Conservation (phyloP, 768 basidiomycete species). For the Lepiota venenata region DNA sequence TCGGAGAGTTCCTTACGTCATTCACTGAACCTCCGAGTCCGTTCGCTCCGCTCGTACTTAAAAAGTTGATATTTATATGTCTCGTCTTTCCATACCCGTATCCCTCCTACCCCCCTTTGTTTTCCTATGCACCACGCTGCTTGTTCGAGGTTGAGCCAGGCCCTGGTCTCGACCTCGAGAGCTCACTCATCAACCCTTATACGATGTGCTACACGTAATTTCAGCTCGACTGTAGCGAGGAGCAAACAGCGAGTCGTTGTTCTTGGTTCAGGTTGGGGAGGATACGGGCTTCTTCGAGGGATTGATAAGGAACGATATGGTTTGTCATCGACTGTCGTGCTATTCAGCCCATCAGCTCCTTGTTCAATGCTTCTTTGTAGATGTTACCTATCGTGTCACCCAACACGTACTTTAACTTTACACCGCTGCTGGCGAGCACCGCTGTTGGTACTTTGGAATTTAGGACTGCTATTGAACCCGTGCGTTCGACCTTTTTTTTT, state of each 20-base stretch:
- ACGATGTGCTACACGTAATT: conserved; percentile 22
- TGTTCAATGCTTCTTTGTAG: conserved; percentile 26
- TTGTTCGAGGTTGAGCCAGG: not conserved
- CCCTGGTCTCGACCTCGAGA: not conserved
- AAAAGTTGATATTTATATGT: too few relatives aligned
- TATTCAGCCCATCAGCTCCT: not conserved
- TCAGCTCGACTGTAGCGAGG: conserved; percentile 33
- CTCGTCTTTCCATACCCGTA: not conserved
- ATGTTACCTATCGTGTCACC: conserved; percentile 68
- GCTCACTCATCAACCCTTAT: not conserved
- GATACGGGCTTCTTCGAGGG: conserved; percentile 63
- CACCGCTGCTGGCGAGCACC: conserved; percentile 63
- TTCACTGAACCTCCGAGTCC: too few relatives aligned
- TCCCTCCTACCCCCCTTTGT: not conserved
- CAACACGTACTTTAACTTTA: conserved; percentile 65
- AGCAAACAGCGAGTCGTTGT: conserved; percentile 54
- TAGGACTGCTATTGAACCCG: conserved; percentile 77
- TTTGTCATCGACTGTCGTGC: conserved; percentile 20
- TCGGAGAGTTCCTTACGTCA: too few relatives aligned
- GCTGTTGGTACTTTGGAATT: conserved; percentile 86
- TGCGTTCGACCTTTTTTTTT: conserved; percentile 27
- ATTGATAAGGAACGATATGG: conserved; percentile 74
- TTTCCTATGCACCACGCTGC: not conserved
- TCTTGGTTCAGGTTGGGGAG: conserved; percentile 78
- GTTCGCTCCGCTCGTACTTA: not conserved